A percentile compares a stretch with the other conserved stretches of the same genome.
These are phyloP conservation scores for Yarrowia galli DNA, from an alignment of 1,139 yeast species.

Conservation along the genomic window DNA sequence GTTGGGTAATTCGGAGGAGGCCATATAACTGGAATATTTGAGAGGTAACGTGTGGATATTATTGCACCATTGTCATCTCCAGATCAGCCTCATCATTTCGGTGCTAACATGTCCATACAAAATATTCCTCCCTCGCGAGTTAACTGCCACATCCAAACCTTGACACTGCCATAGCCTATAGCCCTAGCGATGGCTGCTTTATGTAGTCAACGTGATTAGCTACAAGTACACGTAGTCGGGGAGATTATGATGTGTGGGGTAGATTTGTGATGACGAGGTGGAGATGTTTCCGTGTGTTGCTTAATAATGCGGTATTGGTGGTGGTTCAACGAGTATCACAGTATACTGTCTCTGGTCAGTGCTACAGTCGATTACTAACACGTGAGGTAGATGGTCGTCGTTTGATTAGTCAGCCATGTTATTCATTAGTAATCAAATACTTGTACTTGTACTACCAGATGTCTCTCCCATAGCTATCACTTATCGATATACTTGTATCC, in stretches of 20 bases:
- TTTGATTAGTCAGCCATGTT: too few relatives aligned
- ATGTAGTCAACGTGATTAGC: constrained; percentile 7
- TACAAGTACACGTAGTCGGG: neutral
- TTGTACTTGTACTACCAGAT: too few relatives aligned
- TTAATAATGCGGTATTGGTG: too few relatives aligned
- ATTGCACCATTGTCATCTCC: neutral
- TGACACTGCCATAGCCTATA: neutral
- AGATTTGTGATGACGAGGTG: neutral
- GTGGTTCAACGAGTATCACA: too few relatives aligned
- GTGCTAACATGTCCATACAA: neutral
- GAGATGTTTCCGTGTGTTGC: neutral
- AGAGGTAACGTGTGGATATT: neutral
- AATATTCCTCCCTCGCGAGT: too few relatives aligned
- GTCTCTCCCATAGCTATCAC: too few relatives aligned
- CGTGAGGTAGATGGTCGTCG: too few relatives aligned
- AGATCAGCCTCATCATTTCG: too few relatives aligned
- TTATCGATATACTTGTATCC: too few relatives aligned
- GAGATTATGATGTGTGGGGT: neutral
- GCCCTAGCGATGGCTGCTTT: neutral
- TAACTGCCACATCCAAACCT: neutral
- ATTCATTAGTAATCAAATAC: too few relatives aligned
- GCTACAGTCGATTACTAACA: too few relatives aligned
- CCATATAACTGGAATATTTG: neutral
- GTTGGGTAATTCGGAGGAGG: neutral
- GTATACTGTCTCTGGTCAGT: too few relatives aligned